A percentile compares a stretch with the other conserved stretches of the same genome.
Conservation (phyloP, 208 protist genomes). For the Leishmania major region DNA sequence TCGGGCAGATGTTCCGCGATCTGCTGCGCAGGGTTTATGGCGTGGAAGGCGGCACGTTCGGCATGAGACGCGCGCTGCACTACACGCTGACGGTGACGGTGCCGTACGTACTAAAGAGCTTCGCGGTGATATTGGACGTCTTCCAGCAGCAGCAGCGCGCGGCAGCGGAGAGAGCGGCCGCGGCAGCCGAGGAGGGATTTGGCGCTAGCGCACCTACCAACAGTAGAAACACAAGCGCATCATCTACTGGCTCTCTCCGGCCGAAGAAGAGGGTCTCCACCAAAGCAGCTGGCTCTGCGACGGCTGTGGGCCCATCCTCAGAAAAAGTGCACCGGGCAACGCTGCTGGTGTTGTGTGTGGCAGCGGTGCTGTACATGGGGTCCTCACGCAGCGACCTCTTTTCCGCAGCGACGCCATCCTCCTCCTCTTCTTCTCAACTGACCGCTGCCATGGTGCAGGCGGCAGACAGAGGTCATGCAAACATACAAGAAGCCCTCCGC, state of each 20-base stretch:
- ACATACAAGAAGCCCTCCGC: slow-evolving; percentile 18
- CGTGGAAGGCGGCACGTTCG: slow-evolving; percentile 8
- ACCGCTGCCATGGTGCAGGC: not conserved
- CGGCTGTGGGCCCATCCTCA: not conserved
- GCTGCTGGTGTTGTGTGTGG: slow-evolving; percentile 12
- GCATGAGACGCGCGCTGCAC: slow-evolving; percentile 17
- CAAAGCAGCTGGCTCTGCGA: not conserved
- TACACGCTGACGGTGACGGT: slow-evolving; percentile 21
- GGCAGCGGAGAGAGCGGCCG: not conserved
- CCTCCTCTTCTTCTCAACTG: not conserved
- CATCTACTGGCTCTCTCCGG: not conserved
- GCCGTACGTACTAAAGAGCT: slow-evolving; percentile 14
- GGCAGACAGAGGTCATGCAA: not conserved
- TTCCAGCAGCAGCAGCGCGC: slow-evolving; percentile 17
- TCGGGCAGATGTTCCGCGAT: slow-evolving; percentile 8
- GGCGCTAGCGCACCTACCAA: not conserved
- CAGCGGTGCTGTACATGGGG: slow-evolving; percentile 16
- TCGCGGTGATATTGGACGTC: slow-evolving; percentile 10
- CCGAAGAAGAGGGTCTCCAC: not conserved
- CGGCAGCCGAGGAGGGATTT: not conserved
- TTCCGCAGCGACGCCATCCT: not conserved
- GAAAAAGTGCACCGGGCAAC: slow-evolving; percentile 13
- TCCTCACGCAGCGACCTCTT: not conserved
- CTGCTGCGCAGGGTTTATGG: slow-evolving; percentile 20
- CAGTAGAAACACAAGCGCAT: not conserved